A percentile compares a stretch with the other conserved stretches of the same genome.
Conservation (phyloP, 1,284 basidiomycete species). For the Trametes hirsuta region DNA sequence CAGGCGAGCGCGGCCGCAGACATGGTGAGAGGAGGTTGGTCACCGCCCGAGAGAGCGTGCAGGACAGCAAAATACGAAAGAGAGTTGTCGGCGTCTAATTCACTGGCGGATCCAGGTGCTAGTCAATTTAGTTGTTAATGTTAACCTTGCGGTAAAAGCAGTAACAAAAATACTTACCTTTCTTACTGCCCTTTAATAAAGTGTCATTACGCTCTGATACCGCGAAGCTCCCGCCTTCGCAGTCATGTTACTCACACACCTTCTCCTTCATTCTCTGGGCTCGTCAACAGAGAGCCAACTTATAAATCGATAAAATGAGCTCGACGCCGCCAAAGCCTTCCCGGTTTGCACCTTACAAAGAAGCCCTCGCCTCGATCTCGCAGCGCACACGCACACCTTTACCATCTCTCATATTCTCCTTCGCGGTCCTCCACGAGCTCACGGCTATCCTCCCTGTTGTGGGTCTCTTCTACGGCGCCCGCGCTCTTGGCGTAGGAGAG, state of each 20-base stretch:
- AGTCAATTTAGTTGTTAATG: neutral
- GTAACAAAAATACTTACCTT: neutral
- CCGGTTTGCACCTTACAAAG: constrained; percentile 48
- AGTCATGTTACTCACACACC: neutral
- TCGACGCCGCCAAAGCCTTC: constrained; percentile 3
- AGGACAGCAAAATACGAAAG: constrained; percentile 3
- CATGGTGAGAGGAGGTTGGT: neutral
- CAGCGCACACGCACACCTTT: constrained; percentile 72
- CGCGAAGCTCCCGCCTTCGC: neutral
- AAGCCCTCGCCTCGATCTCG: constrained; percentile 59
- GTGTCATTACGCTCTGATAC: neutral
- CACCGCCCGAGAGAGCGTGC: neutral
- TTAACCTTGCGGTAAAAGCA: neutral
- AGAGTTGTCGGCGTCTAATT: neutral
- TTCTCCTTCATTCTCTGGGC: neutral
- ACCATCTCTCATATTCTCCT: constrained; percentile 78
- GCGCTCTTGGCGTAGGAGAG: constrained; percentile 74
- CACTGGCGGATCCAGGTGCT: neutral
- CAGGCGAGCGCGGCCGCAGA: neutral
- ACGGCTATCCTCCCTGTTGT: constrained; percentile 83
- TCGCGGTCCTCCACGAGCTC: constrained; percentile 85
- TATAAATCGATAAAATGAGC: neutral
- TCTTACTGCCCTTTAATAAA: no score
- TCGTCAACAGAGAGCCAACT: neutral
- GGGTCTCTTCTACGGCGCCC: constrained; percentile 74